Base-by-base conservation (phyloP, 257 asterid species). In the Henckelia pumila region DNA sequence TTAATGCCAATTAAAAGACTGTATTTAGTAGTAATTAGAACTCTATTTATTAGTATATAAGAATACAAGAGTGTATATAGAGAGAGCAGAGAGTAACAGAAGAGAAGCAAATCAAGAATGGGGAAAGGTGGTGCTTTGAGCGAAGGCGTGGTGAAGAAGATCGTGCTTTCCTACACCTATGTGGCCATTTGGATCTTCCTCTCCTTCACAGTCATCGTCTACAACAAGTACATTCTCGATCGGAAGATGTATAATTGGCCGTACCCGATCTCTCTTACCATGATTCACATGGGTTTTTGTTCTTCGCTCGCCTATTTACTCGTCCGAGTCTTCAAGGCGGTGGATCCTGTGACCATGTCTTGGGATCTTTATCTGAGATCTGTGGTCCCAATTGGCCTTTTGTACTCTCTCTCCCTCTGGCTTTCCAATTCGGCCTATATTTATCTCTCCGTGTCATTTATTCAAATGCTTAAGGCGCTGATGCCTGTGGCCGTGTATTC, bases 241-340 rank as follows among this genome's bases (percentile, higher is more conserved):
- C 85, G 87, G n/a, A 86, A 86, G 78, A 75, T 86, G 85, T 86
- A 86, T 76, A 82, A 86, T 28, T 84, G 94, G 94, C 94, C 90
- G 32, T 86, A 78, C 73, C 94, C 90, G 7, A 80, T 86, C 64
- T 86, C 94, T 20, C 94, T 86, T 13, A 84, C 94, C 65, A 86
- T 86, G 76, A 86, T 86, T 62, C 93, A 86, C 77, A 86, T 86
- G 93, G 74, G 64, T 0, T 86, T 86, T 66, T 84, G 89, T 71
- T 86, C 93, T 5, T 82, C 92, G 6, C 71, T 86, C 21, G 92
- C 94, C 1, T 86, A 73, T 50, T 56, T 82, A 3, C 81, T 84
- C 70, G 90, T 86, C 1, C 76, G 79, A 8, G 82, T 84, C 23
- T 72, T 86, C 61, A 81, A 82, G 71, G 77, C 78, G 14, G 94